phyloP scores from a whole-genome alignment of 2,329 filamentous ascomycete genomes.

The Fusarium sororula region DNA sequence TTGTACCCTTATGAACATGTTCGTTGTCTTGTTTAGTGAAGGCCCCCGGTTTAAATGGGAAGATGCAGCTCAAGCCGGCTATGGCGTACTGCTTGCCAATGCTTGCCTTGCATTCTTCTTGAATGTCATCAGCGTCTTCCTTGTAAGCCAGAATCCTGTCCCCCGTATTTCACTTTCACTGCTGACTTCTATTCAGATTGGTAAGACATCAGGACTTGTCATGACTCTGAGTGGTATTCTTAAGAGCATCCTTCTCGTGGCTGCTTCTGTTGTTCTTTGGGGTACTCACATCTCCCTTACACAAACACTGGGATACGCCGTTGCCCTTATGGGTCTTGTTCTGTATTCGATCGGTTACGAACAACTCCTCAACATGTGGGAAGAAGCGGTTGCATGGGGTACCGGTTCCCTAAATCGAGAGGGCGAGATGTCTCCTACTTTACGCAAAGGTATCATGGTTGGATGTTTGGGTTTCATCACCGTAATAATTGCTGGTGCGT shows the following conservation, averaged over 20 bases:
- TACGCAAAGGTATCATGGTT: conserved; percentile 36
- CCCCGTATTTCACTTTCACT: not conserved
- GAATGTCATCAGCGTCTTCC: conserved; percentile 85
- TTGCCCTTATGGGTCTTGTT: conserved; percentile 66
- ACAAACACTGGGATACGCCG: conserved; percentile 80
- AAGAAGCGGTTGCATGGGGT: conserved; percentile 38
- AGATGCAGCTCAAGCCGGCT: conserved; percentile 72
- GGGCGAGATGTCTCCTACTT: conserved; percentile 30
- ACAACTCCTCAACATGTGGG: conserved; percentile 42
- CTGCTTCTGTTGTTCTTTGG: conserved; percentile 81
- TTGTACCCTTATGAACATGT: conserved; percentile 81
- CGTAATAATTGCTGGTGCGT: conserved; percentile 40
- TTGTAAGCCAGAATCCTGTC: conserved; percentile 65
- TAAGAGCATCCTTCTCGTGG: conserved; percentile 86
- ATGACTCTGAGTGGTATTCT: conserved; percentile 87
- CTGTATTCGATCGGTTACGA: conserved; percentile 59
- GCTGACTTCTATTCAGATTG: conserved; percentile 68
- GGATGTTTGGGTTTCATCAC: conserved; percentile 40
- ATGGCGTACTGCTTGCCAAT: conserved; percentile 74
- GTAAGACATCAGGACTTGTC: conserved; percentile 86
- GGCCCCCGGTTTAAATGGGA: conserved; percentile 70
- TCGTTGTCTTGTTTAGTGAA: conserved; percentile 76
- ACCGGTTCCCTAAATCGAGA: conserved; percentile 34
- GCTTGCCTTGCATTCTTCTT: conserved; percentile 82
- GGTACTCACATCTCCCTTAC: conserved; percentile 73